Percentiles rank a stretch among this genome's conserved stretches.
Conservation (phyloP, 148 eudicot species). For the Chenopodium suecicum region DNA sequence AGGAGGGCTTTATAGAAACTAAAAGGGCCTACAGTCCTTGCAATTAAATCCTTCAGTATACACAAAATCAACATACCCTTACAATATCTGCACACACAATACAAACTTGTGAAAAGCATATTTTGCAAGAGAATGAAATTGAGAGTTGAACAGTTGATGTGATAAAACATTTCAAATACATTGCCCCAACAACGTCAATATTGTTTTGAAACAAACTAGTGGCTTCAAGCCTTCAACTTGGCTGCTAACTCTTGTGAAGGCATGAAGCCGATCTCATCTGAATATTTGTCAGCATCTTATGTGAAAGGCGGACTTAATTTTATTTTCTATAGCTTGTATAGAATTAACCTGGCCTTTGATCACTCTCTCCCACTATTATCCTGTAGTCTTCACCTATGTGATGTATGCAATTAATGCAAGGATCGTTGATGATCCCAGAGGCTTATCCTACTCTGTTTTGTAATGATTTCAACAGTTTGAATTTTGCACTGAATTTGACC, state of each 20-base stretch:
- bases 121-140: not conserved
- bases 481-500: too few species aligned
- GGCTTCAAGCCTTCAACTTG: not conserved
- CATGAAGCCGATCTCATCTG: not conserved
- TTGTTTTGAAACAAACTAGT: not conserved
- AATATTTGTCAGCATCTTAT: not conserved
- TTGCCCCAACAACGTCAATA: not conserved
- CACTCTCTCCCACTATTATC: too few species aligned
- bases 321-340: not conserved
- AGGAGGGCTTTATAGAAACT: too few species aligned
- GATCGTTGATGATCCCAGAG: too few species aligned
- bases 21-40: too few species aligned
- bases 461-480: too few species aligned
- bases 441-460: too few species aligned
- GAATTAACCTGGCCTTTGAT: not conserved
- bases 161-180: not conserved
- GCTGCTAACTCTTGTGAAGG: not conserved
- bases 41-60: not conserved
- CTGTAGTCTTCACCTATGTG: not conserved
- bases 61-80: not conserved
- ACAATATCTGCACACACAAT: not conserved
- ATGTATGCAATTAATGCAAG: not conserved
- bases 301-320: not conserved
- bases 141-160: not conserved
- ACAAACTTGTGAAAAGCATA: not conserved